Evolutionary conservation across 1,284 basidiomycete species (phyloP), one percentile per base, ranked within the genome.

Genomic region (Filobasidium uniguttulatum): DNA sequence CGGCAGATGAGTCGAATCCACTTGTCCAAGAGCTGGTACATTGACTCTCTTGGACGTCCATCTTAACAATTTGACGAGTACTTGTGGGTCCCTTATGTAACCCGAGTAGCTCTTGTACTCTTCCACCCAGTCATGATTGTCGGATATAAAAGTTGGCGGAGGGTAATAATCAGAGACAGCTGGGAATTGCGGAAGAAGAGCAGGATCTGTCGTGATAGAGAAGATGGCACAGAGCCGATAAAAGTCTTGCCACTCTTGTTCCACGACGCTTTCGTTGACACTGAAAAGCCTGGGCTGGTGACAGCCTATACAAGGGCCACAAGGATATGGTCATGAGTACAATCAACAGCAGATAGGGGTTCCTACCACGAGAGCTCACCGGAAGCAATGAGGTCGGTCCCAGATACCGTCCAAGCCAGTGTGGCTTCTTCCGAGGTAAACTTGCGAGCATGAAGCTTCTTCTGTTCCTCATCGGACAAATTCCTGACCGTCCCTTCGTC

Each of bases 81-180:
- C 44, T 10, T 19, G 19, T 10, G 28, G 44, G 23, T 46, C 28
- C 5, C 44, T 17, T 3, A 34, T 20, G n/a, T 34, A 46, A n/a
- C 29, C 28, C 44, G 44, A 31, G 19, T 46, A 34, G n/a, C 29
- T 46, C n/a, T 8, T 46, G 20, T 33, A 46, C 19, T 46, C 44
- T n/a, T 19, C 12, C 8, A 9, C 9, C 28, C 31, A 46, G 30
- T 46, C 44, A 22, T 46, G 44, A 23, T 31, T 31, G 15, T 46
- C 44, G 15, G 31, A 15, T 3, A 34, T 25, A n/a, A 46, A 46
- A 15, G 44, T 15, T 31, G 44, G 44, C 3, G 44, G 44, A 4
- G 44, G 44, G 28, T 31, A 46, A 20, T 33, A 46, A 10, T 31
- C 28, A 25, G 44, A 46, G n/a, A 46, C 29, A 33, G 44, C 30